These are phyloP conservation scores for Puccinia novopanici DNA, from an alignment of 1,284 basidiomycete species.

Conservation along the genomic window DNA sequence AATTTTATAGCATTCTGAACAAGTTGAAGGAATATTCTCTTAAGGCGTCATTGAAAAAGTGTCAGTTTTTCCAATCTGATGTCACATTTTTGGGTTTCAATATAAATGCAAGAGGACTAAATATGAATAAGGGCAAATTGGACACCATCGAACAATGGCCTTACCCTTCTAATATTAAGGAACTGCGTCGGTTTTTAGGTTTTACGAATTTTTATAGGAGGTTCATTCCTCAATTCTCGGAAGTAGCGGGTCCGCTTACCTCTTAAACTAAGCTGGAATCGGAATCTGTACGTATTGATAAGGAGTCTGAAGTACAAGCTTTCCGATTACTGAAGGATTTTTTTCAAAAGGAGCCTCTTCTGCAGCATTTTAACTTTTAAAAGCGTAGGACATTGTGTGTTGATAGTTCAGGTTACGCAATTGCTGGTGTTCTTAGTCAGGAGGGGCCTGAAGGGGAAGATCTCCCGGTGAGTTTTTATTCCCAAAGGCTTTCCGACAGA, in stretches of 20 bases:
- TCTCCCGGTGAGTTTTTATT: conserved; percentile 43
- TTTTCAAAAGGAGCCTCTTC: too few relatives aligned
- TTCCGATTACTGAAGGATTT: too few relatives aligned
- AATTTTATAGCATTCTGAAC: background rate
- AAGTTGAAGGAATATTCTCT: conserved; percentile 8
- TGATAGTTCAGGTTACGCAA: conserved; percentile 51
- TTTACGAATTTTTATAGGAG: conserved; percentile 31
- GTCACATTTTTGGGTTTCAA: conserved; percentile 30
- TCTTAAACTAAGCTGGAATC: background rate
- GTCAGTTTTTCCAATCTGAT: conserved; percentile 16
- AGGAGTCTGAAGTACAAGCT: too few relatives aligned
- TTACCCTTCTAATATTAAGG: background rate
- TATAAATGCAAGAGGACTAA: conserved; percentile 6
- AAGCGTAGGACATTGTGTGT: too few relatives aligned
- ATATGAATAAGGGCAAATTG: conserved; percentile 22
- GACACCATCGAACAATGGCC: conserved; percentile 28
- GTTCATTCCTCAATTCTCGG: conserved; percentile 23
- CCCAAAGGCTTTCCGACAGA: background rate
- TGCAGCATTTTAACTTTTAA: too few relatives aligned
- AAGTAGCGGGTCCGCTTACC: background rate
- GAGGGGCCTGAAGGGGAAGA: conserved; percentile 17
- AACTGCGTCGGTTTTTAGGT: conserved; percentile 14
- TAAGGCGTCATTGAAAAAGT: conserved; percentile 14
- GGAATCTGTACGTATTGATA: too few relatives aligned
- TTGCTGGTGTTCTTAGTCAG: conserved; percentile 51